Evolutionary conservation across 2,329 filamentous ascomycete species (phyloP), one percentile per base, ranked within the genome.

Genomic region (Nothophoma quercina): DNA sequence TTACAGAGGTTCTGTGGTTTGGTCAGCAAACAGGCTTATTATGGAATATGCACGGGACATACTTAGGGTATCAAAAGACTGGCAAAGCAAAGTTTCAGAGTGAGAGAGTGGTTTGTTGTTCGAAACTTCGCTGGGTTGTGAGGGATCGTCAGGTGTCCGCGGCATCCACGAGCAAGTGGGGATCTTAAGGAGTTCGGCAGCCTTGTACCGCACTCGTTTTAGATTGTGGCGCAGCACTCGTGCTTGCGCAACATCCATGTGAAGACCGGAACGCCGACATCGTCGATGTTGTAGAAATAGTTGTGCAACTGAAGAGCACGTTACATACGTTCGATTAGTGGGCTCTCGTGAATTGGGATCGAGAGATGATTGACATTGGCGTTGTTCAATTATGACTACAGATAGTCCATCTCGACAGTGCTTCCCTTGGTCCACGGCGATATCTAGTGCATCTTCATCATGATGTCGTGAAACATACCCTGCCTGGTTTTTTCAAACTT

Each of bases 401-500:
- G n/a, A n/a, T n/a, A n/a, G n/a, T n/a, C n/a, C n/a, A n/a, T n/a
- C n/a, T n/a, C n/a, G n/a, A n/a, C 15, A 8, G n/a, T 4, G 15
- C 16, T 29, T 33, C 29, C 12, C 5, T 8, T n/a, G n/a, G n/a
- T 25, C 13, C n/a, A 15, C 15, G 19, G 15, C 15, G 9, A 26
- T 15, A 29, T 23, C 40, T 55, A 59, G 33, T 52, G 48, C 47
- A 51, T 58, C 34, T 60, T 64, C 57, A 67, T 59, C 54, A 62
- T 60, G n/a, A 64, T 25, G 15, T 56, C 44, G 12, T 65, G 60
- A 29, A 68, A 73, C 38, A 60, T 55, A 32, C 77, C 73, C 70
- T 83, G 80, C 30, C 81, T 70, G 56, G 77, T 75, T 16, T 72
- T 58, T 65, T 84, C 82, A 58, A 81, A 82, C 1, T 68, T 68